phyloP scores from a whole-genome alignment of 1,284 basidiomycete species.

The Kalmanozyma brasiliensis region DNA sequence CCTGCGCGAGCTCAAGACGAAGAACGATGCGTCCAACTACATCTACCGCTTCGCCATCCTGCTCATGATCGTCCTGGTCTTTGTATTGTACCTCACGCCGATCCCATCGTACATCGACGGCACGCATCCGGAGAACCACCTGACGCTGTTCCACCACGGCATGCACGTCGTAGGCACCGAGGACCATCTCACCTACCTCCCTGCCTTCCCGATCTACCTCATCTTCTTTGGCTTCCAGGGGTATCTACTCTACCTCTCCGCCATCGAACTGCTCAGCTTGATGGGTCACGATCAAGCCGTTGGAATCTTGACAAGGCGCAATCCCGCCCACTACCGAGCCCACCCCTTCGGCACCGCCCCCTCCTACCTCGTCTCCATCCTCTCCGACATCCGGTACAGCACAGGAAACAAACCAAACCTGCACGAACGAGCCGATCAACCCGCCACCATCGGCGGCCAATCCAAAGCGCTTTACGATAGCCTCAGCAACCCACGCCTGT shows the following conservation, averaged over 20 bases:
- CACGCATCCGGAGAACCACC: conserved; percentile 64
- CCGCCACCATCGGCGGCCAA: conserved; percentile 16
- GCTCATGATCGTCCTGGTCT: conserved; percentile 49
- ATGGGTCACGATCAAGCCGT: conserved; percentile 42
- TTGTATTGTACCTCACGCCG: conserved; percentile 61
- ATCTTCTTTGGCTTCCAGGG: conserved; percentile 54
- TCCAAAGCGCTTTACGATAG: conserved; percentile 26
- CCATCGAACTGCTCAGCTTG: conserved; percentile 47
- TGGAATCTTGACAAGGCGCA: conserved; percentile 11
- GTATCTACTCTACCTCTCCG: conserved; percentile 45
- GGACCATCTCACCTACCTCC: conserved; percentile 64
- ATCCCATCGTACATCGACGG: conserved; percentile 63
- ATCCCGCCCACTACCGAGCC: conserved; percentile 52
- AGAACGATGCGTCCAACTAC: conserved; percentile 63
- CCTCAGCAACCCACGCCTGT: conserved; percentile 48
- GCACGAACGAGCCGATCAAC: conserved; percentile 33
- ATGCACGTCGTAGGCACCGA: conserved; percentile 59
- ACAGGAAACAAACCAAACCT: conserved; percentile 34
- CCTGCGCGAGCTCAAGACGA: conserved; percentile 47
- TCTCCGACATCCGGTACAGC: conserved; percentile 57
- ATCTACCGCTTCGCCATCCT: conserved; percentile 54
- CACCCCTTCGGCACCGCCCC: conserved; percentile 67
- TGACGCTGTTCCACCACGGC: conserved; percentile 58
- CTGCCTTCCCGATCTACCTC: conserved; percentile 65
- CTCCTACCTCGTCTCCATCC: conserved; percentile 52